Conservation (phyloP, 2,329 filamentous ascomycete genomes). For the Chaetothyriales sp. region DNA sequence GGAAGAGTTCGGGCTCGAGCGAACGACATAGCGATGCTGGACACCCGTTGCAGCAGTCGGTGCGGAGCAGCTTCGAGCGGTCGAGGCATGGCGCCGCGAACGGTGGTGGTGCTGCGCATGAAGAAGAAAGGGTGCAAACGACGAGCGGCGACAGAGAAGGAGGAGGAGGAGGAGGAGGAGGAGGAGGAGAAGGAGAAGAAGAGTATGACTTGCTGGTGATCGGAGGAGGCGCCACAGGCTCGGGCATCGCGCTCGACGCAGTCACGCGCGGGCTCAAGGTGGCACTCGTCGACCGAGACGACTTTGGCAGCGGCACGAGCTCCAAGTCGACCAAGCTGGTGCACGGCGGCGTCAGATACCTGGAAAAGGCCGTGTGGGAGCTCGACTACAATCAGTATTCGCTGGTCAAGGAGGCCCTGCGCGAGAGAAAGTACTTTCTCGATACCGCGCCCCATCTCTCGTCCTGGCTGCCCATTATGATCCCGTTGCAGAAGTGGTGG, state of each 20-base stretch:
- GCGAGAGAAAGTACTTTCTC: slow-evolving; percentile 71
- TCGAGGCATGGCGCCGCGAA: slow-evolving; percentile 8
- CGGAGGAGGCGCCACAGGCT: slow-evolving; percentile 64
- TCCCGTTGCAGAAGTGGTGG: slow-evolving; percentile 72
- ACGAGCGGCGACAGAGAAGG: slow-evolving; percentile 15
- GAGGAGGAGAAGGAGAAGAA: slow-evolving; percentile 30
- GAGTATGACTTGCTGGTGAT: slow-evolving; percentile 68
- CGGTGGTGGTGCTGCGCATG: neutral
- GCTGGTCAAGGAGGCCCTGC: slow-evolving; percentile 67
- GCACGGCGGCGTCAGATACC: slow-evolving; percentile 69
- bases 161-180: slow-evolving; percentile 9
- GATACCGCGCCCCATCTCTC: slow-evolving; percentile 73
- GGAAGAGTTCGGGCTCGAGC: slow-evolving; percentile 27
- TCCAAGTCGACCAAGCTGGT: slow-evolving; percentile 82
- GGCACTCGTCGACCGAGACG: slow-evolving; percentile 67
- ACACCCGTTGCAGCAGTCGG: slow-evolving; percentile 2
- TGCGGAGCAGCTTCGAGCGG: slow-evolving; percentile 10
- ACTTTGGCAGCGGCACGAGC: slow-evolving; percentile 69
- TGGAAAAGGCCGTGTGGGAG: slow-evolving; percentile 78
- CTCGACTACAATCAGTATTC: slow-evolving; percentile 68
- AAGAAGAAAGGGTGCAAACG: slow-evolving; percentile 8
- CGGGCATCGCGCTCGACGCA: slow-evolving; percentile 69
- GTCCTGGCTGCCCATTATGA: slow-evolving; percentile 68
- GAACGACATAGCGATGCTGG: slow-evolving; percentile 21
- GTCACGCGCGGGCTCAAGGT: slow-evolving; percentile 67